phyloP scores from a whole-genome alignment of 2,329 filamentous ascomycete genomes.

The Fusarium nanum region DNA sequence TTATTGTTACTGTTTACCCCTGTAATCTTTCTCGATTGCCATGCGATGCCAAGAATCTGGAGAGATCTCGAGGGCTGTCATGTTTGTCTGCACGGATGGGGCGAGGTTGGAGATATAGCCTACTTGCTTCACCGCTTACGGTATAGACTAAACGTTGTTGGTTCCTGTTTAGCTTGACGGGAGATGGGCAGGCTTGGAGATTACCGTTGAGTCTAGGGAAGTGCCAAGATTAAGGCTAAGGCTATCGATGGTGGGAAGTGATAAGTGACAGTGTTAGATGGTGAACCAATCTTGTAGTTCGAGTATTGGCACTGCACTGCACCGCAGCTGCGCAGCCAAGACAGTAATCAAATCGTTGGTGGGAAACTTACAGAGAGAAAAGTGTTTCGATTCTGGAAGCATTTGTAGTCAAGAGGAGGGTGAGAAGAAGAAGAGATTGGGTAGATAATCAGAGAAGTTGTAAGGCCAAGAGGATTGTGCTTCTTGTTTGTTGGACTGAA shows the following conservation, averaged over 20 bases:
- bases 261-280: background rate
- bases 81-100: background rate
- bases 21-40: background rate
- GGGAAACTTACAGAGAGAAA: background rate
- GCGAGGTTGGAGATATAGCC: background rate
- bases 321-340: background rate
- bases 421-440: background rate
- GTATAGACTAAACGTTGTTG: slow-evolving; percentile 5
- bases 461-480: slow-evolving; percentile 11
- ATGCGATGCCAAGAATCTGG: background rate
- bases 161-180: background rate
- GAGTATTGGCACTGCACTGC: slow-evolving; percentile 2
- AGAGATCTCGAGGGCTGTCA: slow-evolving; percentile 1
- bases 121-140: background rate
- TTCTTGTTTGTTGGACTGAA: background rate
- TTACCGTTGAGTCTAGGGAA: background rate
- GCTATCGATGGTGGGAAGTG: background rate
- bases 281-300: background rate
- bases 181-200: background rate
- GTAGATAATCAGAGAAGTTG: background rate
- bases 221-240: background rate
- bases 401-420: background rate
- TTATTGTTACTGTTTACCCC: background rate
- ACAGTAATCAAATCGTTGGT: background rate
- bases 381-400: background rate